Conservation (phyloP, 257 asterid species). For the Paulownia fortunei region DNA sequence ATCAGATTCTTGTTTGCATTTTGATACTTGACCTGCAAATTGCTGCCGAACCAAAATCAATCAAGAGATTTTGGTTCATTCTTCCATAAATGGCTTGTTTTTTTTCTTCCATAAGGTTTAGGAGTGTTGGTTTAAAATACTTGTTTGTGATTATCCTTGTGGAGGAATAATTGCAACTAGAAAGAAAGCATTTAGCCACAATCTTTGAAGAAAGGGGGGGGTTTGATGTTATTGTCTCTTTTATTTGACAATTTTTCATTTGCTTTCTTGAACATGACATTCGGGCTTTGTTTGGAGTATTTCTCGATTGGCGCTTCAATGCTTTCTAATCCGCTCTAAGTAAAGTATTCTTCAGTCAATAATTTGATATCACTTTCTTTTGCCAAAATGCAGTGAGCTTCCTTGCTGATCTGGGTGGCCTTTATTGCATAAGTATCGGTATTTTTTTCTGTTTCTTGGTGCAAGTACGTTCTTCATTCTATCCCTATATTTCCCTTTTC, state of each 20-base stretch:
- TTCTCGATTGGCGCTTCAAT: conserved; percentile 14
- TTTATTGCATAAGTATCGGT: conserved; percentile 84
- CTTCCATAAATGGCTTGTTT: background rate
- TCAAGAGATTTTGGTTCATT: conserved; percentile 10
- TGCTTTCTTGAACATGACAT: conserved; percentile 20
- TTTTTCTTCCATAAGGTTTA: background rate
- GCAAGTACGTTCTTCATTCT: conserved; percentile 69
- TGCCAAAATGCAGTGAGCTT: conserved; percentile 92
- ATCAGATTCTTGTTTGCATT: conserved; percentile 3
- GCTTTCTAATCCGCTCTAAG: conserved; percentile 19
- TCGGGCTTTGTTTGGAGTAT: conserved; percentile 21
- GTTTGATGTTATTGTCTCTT: background rate
- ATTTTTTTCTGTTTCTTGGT: conserved; percentile 85
- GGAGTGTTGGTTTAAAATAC: background rate
- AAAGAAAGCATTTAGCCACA: background rate
- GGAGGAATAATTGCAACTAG: background rate
- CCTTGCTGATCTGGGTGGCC: conserved; percentile 98
- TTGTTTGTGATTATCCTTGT: background rate
- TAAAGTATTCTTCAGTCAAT: conserved; percentile 23
- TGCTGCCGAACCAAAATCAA: background rate
- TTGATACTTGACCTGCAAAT: background rate
- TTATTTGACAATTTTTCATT: background rate
- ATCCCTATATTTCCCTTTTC: conserved; percentile 24
- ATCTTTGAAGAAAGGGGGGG: conserved; percentile 10
- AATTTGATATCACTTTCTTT: conserved; percentile 45